Conservation (phyloP, 2,329 filamentous ascomycete species). For the Penicillium sclerotigenum region DNA sequence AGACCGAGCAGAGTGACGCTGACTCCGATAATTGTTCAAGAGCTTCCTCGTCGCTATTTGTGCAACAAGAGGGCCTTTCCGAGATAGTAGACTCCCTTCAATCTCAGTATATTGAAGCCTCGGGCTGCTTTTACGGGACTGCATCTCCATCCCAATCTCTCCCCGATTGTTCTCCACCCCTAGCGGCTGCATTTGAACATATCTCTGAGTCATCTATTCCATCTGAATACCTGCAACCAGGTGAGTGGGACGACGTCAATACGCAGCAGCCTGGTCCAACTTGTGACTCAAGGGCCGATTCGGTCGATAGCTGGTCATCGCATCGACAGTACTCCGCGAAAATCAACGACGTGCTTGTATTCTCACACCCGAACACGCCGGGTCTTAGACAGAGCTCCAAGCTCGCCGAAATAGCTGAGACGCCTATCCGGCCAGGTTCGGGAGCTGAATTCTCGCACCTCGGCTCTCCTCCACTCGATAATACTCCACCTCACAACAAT, state of each 20-base stretch:
- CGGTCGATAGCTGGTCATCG: background rate
- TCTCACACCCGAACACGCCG: background rate
- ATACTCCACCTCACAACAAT: background rate
- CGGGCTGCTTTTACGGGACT: background rate
- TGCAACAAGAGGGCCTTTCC: background rate
- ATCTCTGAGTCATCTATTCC: background rate
- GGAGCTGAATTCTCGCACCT: background rate
- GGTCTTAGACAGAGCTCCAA: background rate
- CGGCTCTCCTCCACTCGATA: background rate
- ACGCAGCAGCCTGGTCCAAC: background rate
- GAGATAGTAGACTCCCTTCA: slow-evolving; percentile 2
- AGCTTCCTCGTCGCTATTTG: background rate
- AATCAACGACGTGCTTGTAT: background rate
- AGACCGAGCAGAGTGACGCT: background rate
- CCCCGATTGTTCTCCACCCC: background rate
- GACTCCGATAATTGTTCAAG: background rate
- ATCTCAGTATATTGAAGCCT: background rate
- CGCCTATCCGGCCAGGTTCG: slow-evolving; percentile 4
- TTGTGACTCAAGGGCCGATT: background rate
- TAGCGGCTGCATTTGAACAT: background rate
- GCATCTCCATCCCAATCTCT: background rate
- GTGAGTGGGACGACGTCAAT: background rate
- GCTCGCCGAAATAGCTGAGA: slow-evolving; percentile 23
- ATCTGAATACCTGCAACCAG: background rate
- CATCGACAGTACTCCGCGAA: background rate